Evolutionary conservation across 2,329 filamentous ascomycete species (phyloP).

Genomic region (Botrytis byssoidea): DNA sequence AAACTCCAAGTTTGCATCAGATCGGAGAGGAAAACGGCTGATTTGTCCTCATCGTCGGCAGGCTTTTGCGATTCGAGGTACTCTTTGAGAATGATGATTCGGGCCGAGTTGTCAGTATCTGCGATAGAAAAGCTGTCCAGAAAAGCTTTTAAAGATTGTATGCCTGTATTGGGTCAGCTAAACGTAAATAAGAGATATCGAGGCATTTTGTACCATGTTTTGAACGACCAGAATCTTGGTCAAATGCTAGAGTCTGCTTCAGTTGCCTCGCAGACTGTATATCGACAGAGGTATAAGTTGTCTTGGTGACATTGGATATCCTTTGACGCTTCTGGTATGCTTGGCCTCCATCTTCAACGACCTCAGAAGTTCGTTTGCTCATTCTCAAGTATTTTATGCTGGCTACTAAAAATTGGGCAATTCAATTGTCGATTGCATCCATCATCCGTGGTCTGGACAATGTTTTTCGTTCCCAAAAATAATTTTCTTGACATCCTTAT

Average conservation of each 20-base stretch:
- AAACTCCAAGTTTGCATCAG: conserved; percentile 87
- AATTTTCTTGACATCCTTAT: conserved; percentile 22
- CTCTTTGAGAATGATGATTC: conserved; percentile 62
- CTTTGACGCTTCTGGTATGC: conserved; percentile 41
- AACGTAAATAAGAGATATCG: background rate
- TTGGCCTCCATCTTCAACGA: conserved; percentile 34
- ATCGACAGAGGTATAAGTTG: conserved; percentile 46
- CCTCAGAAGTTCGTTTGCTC: conserved; percentile 36
- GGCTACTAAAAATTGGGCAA: background rate
- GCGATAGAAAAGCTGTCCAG: conserved; percentile 63
- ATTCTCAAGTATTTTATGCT: conserved; percentile 27
- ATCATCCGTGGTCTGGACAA: conserved; percentile 7
- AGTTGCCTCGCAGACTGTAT: conserved; percentile 65
- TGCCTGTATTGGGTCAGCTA: conserved; percentile 45
- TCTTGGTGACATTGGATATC: conserved; percentile 48
- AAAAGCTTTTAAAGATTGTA: conserved; percentile 68
- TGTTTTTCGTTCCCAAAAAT: conserved; percentile 11
- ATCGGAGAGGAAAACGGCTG: conserved; percentile 68
- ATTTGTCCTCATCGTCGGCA: conserved; percentile 51
- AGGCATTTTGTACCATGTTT: conserved; percentile 56
- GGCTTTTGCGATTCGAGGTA: conserved; percentile 62
- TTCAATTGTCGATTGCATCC: conserved; percentile 1
- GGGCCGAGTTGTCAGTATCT: conserved; percentile 47
- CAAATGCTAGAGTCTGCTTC: conserved; percentile 65
- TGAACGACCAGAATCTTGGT: conserved; percentile 65